These are phyloP conservation scores for bread wheat (Triticum aestivum) DNA, from an alignment of 176 grass and related monocot genomes.

Conservation along the genomic window IWGSC_CS_RefSeq_v2.1 NC_057813.1:544863685-544864184, in stretches of 20 bases:
- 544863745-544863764: conserved; percentile 73
- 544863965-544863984: conserved; percentile 98
- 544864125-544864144: conserved; percentile 63
- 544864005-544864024: conserved; percentile 81
- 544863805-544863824: conserved; percentile 83
- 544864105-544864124: conserved; percentile 81
- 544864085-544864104: conserved; percentile 76
- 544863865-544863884: conserved; percentile 87
- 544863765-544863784: conserved; percentile 78
- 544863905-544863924: conserved; percentile 92
- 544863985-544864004: conserved; percentile 64
- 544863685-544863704: conserved; percentile 99
- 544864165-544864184: conserved; percentile 80
- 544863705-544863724: conserved; percentile 67
- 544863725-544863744: conserved; percentile 35
- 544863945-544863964: conserved; percentile 71
- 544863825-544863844: conserved; percentile 92
- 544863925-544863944: conserved; percentile 77
- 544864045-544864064: conserved; percentile 88
- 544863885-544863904: conserved; percentile 53
- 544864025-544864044: conserved; percentile 71
- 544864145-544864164: conserved; percentile 71
- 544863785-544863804: conserved; percentile 73
- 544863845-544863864: conserved; percentile 94
- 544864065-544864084: conserved; percentile 90